These are phyloP conservation scores for Beauveria brongniartii DNA, from an alignment of 2,329 filamentous ascomycete genomes.

Conservation along the genomic window DNA sequence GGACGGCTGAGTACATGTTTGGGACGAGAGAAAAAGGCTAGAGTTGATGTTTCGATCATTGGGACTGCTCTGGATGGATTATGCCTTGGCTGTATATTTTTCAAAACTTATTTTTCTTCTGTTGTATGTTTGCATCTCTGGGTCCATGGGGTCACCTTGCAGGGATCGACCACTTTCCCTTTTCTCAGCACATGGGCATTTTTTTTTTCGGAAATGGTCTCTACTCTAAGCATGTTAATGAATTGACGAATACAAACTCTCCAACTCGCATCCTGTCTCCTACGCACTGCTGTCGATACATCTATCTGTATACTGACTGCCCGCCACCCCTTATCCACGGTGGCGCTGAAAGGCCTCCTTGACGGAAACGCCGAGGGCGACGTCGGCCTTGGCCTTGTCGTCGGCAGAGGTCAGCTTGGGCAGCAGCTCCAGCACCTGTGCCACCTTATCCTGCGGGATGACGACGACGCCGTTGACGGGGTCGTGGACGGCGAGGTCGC, in stretches of 20 bases:
- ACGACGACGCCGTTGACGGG: conserved; percentile 60
- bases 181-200: conserved; percentile 4
- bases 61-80: not conserved
- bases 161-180: not conserved
- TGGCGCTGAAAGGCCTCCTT: conserved; percentile 59
- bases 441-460: conserved; percentile 54
- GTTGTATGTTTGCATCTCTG: conserved; percentile 4
- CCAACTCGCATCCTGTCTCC: not conserved
- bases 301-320: not conserved
- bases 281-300: not conserved
- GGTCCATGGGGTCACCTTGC: not conserved
- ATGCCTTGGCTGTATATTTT: conserved; percentile 1
- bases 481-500: conserved; percentile 65
- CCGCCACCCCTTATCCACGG: conserved; percentile 21
- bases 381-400: conserved; percentile 55
- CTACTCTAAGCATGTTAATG: conserved; percentile 30
- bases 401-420: conserved; percentile 44
- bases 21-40: not conserved
- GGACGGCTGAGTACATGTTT: not conserved
- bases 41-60: conserved; percentile 3
- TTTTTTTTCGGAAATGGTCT: not conserved
- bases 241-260: conserved; percentile 23
- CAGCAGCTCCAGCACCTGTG: conserved; percentile 52
- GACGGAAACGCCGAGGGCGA: conserved; percentile 53
- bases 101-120: conserved; percentile 6